Conservation (phyloP, 768 basidiomycete genomes). For the Cystofilobasidium ferigula region DNA sequence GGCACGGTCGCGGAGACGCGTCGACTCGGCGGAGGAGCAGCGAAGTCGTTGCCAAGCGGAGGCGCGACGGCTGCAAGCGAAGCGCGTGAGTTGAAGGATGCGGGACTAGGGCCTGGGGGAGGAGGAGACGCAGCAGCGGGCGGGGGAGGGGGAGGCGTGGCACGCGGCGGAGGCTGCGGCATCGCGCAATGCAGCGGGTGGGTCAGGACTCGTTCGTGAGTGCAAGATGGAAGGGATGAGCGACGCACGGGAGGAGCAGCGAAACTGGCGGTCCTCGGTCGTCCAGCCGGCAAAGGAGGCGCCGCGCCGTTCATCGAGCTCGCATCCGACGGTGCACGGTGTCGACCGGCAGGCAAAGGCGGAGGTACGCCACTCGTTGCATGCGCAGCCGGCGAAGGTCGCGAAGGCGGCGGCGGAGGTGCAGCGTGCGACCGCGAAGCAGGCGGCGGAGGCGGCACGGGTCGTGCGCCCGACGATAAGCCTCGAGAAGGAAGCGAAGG, state of each 20-base stretch:
- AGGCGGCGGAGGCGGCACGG: conserved; percentile 24
- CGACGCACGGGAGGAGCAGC: conserved; percentile 5
- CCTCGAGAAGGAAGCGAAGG: conserved; percentile 16
- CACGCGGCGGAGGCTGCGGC: conserved; percentile 14
- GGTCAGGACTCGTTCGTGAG: no score
- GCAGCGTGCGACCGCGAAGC: neutral
- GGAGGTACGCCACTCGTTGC: conserved; percentile 4
- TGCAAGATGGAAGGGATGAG: neutral
- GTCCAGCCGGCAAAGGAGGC: conserved; percentile 10
- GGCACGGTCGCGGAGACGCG: neutral
- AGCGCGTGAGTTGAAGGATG: neutral
- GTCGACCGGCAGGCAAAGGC: conserved; percentile 24
- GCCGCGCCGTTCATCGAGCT: neutral
- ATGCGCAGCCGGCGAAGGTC: conserved; percentile 5
- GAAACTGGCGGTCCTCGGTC: neutral
- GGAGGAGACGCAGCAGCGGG: conserved; percentile 8
- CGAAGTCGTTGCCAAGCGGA: neutral
- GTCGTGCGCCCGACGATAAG: conserved; percentile 30
- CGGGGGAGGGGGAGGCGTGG: conserved; percentile 4
- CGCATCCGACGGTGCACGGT: neutral
- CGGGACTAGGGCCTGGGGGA: conserved; percentile 11
- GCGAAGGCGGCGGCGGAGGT: conserved; percentile 8
- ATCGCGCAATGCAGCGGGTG: neutral
- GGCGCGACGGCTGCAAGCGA: conserved; percentile 8
- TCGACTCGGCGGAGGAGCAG: neutral